Evolutionary conservation across 805 yeast genomes (phyloP).

Genomic region (Maudiozyma pseudohumilis): DNA sequence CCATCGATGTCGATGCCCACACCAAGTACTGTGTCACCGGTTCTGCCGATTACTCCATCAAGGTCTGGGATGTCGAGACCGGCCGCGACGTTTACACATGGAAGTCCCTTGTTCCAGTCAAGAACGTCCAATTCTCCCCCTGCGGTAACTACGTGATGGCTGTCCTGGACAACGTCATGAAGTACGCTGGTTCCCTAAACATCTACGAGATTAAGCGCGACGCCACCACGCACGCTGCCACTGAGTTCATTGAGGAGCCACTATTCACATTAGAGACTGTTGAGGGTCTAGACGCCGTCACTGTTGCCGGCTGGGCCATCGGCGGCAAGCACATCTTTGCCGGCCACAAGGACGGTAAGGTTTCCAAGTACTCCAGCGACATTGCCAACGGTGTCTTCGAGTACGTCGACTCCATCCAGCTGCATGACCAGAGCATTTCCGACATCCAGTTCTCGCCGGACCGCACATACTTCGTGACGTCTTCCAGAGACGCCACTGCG

Average conservation of each 20-base stretch:
- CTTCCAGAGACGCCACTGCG: constrained; percentile 87
- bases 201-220: constrained; percentile 53
- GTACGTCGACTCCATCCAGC: constrained; percentile 43
- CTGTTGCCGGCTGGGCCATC: constrained; percentile 83
- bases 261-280: constrained; percentile 48
- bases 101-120: constrained; percentile 75
- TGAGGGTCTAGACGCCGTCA: constrained; percentile 51
- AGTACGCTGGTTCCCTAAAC: constrained; percentile 65
- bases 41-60: constrained; percentile 78
- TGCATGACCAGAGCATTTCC: constrained; percentile 71
- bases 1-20: constrained; percentile 72
- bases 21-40: constrained; percentile 75
- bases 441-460: constrained; percentile 88
- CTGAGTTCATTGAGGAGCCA: constrained; percentile 43
- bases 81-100: constrained; percentile 71
- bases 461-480: constrained; percentile 78
- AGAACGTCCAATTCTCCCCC: constrained; percentile 79
- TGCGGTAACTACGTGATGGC: constrained; percentile 59
- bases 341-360: constrained; percentile 80
- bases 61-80: constrained; percentile 72
- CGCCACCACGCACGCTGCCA: constrained; percentile 14
- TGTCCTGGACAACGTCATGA: constrained; percentile 89
- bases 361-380: constrained; percentile 58
- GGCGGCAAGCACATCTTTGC: constrained; percentile 66
- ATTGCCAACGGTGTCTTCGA: constrained; percentile 38